These are phyloP conservation scores for Colletotrichum sp. DNA, from an alignment of 2,329 filamentous ascomycete species.

Conservation along the genomic window DNA sequence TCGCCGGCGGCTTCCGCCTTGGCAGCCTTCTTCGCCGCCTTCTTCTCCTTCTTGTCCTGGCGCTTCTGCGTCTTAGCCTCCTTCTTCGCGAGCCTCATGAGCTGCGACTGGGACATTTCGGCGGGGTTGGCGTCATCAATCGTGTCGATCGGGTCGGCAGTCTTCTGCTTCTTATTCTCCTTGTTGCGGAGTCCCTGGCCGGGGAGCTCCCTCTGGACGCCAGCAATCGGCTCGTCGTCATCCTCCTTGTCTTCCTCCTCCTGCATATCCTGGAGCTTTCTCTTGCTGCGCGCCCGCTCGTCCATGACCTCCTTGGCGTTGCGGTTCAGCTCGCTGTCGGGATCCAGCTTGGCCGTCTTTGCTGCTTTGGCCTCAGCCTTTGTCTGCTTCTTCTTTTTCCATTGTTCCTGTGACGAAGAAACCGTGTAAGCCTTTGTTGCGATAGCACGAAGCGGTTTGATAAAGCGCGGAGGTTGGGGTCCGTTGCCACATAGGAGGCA, in stretches of 20 bases:
- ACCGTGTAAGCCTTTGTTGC: background rate
- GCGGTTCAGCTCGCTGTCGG: constrained; percentile 79
- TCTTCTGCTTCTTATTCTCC: constrained; percentile 59
- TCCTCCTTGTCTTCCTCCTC: constrained; percentile 50
- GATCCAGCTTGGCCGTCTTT: constrained; percentile 88
- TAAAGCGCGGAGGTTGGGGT: background rate
- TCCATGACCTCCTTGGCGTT: constrained; percentile 94
- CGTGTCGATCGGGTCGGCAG: constrained; percentile 30
- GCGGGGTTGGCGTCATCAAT: constrained; percentile 22
- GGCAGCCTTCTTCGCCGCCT: constrained; percentile 30
- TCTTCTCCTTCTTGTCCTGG: constrained; percentile 53
- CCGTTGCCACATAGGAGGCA: background rate
- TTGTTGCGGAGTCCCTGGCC: constrained; percentile 66
- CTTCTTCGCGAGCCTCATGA: constrained; percentile 21
- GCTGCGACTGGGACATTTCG: constrained; percentile 23
- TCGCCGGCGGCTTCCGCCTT: constrained; percentile 23
- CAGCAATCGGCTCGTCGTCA: constrained; percentile 51
- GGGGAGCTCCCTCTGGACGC: constrained; percentile 65
- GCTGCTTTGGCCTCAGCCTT: constrained; percentile 85
- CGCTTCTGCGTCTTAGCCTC: constrained; percentile 39
- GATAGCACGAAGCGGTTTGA: background rate
- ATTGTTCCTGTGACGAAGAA: constrained; percentile 73
- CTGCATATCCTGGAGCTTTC: constrained; percentile 74
- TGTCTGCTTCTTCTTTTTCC: constrained; percentile 93
- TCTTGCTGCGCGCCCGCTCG: constrained; percentile 75